Percentiles rank a stretch among this genome's conserved stretches.
phyloP scores from a whole-genome alignment of 441 rosid species.

The Pelargonium citronellum region DNA sequence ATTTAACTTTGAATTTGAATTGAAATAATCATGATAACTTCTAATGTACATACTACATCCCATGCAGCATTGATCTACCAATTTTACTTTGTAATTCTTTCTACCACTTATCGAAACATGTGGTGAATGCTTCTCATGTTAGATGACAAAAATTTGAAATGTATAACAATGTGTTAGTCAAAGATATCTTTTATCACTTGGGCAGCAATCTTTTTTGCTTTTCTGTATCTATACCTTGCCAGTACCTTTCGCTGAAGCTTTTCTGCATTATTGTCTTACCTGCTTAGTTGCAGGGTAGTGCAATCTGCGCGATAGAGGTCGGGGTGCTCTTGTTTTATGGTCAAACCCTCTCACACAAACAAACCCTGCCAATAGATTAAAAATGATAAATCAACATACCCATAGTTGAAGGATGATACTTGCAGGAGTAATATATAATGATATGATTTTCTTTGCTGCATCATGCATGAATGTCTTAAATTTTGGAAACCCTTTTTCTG shows the following conservation, averaged over 20 bases:
- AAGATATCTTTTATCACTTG: slow-evolving; percentile 23
- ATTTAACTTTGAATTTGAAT: slow-evolving; percentile 46
- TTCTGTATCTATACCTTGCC: slow-evolving; percentile 21
- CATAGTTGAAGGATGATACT: background rate
- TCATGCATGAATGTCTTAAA: too few species aligned
- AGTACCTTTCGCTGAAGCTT: slow-evolving; percentile 26
- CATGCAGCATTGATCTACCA: slow-evolving; percentile 17
- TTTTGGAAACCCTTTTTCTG: background rate
- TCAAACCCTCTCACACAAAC: slow-evolving; percentile 96
- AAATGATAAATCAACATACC: background rate
- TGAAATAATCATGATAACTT: slow-evolving; percentile 27
- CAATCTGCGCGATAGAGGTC: slow-evolving; percentile 72
- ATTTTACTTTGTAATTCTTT: slow-evolving; percentile 21
- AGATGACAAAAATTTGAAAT: slow-evolving; percentile 36
- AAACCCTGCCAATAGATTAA: slow-evolving; percentile 54
- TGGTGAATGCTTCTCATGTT: slow-evolving; percentile 30
- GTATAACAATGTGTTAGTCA: slow-evolving; percentile 41
- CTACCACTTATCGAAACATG: slow-evolving; percentile 20
- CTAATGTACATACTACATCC: slow-evolving; percentile 28
- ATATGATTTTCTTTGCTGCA: too few species aligned
- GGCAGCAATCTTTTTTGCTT: slow-evolving; percentile 26
- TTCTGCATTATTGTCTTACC: slow-evolving; percentile 35
- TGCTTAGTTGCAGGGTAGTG: slow-evolving; percentile 69
- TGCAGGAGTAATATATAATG: background rate
- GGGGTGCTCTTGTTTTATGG: slow-evolving; percentile 61